Base-by-base conservation (phyloP, 2,329 filamentous ascomycete species). In the Chaetomium sp. region DNA sequence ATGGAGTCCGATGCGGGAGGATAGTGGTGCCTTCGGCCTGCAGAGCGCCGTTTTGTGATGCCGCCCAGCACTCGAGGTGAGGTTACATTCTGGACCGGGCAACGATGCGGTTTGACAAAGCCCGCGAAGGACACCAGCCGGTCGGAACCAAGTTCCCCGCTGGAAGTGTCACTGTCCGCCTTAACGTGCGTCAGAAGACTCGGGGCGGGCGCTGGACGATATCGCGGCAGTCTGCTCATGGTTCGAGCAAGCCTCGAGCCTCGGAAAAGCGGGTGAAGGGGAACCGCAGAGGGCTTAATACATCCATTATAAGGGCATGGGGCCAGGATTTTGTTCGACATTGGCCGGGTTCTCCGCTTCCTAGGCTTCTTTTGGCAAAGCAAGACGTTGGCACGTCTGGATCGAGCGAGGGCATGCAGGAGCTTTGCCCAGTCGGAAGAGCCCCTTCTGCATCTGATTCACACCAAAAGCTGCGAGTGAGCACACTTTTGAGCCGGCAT, bases 251-350 rank as follows among this genome's bases (percentile, higher is more conserved):
- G 66, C 68, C 42, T 64, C 57, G 33, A 8, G 45, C 23, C 35
- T 33, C 23, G 21, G 57, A 63, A 57, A 56, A 25, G 67, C 64
- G 50, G 64, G 45, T 53, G 55, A 49, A 51, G 42, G 62, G 16
- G 55, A 53, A 51, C 45, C 56, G 16, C 61, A 58, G 57, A 57
- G 55, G 61, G 49, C 64, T 70, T 70, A 70, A 68, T 62, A 64
- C 45, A 25, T 45, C 56, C 38, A 33, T 63, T 69, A 69, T 68
- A 68, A 31, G 57, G 63, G 53, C 47, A 62, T 47, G 58, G 60
- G 47, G n/a, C 62, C 60, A 38, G 27, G 47, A 31, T 55, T 65
- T 65, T 50, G 60, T 29, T 42, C 45, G 42, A 27, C 49, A 38
- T 49, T 55, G 59, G 51, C 33, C 38, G 21, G 38, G 16, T 33